Base-by-base conservation (phyloP, 805 yeast species). In the Barnettozyma vustinii region DNA sequence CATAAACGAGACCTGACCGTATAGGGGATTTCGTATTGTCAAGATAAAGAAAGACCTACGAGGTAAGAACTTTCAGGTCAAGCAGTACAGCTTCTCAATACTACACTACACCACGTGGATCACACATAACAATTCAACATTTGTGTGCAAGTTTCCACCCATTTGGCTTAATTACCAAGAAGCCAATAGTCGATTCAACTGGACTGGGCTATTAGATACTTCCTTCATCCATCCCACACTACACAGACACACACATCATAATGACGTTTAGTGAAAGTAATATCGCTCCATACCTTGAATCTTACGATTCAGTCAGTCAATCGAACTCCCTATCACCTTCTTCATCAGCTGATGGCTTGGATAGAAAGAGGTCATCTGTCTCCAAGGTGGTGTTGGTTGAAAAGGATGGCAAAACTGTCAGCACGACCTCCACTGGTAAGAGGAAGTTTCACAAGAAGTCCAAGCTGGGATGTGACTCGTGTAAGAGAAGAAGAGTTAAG, bases 391-490 rank as follows among this genome's bases (percentile, higher is more conserved):
- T 33, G 5, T 59, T 69, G n/a, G 58, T 68, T 19, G 69, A 68
- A 45, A 61, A 67, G 15, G 70, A 68, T 48, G 73, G 74, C 6
- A 70, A 71, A 51, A 66, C 61, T 37, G 73, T 67, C 8, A 66
- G 69, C 42, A 67, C 60, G 50, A 65, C 70, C 1, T 69, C 85
- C 0, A 78, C 82, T 0, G 88, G 86, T 6, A 91, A 89, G 67
- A 75, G 97, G 41, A 85, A 87, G 60, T 92, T 84, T 60, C 98
- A 92, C 63, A 86, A 83, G 51, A 92, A 92, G 66, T 86, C 96
- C 33, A 78, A 96, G 49, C 79, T 80, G 49, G 98, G 98, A 0
- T 91, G 98, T 68, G 77, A 82, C 37, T 87, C 95, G 2, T 91
- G 98, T 68, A 91, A 91, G 62, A 77, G 80, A 54, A 77, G 98